Evolutionary conservation across 176 grass and related monocot species (phyloP), one percentile per base, ranked within the genome.

Genomic region (Musa troglodytarum): DNA sequence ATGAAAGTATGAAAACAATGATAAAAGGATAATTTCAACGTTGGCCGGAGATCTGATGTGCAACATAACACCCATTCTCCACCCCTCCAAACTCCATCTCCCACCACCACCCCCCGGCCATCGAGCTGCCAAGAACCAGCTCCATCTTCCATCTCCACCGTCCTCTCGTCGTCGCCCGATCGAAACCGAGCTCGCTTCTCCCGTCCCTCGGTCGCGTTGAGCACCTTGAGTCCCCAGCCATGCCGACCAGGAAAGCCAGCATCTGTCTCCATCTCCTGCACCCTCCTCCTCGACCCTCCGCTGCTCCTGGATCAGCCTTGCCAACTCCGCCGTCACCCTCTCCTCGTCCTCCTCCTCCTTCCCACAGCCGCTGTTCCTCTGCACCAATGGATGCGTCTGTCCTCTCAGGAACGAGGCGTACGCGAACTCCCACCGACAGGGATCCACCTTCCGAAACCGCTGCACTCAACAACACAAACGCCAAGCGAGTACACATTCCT

Each of bases 211-310:
- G 49, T 29, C 22, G 53, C 72, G 23, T 85, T 80, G 57, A 92
- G 78, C 73, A 69, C 64, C 53, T 84, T 70, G 25, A 77, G 76
- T 86, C 89, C 65, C 88, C 87, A 24, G 76, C 87, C 22, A 92
- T 81, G 62, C 88, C 90, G 54, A 96, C 76, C 78, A 96, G 81
- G 80, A 96, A 92, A 0, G 85, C 85, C 19, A 92, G 83, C 93
- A 96, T 92, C 81, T 92, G 89, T 79, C 87, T 96, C 89, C 0
- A 87, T 90, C 79, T 96, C 93, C 87, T 96, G 81, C 71, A 92
- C 76, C 10, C 89, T 80, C 63, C 76, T 84, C 85, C 14, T 96
- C 89, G 64, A 96, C 83, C 75, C 74, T 77, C 54, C 50, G 85
- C 85, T 96, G 93, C 77, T 92, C 89, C 80, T 88, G 75, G 78